Evolutionary conservation across 306 rosid species (phyloP).

Genomic region (Cucurbita pepo): DNA sequence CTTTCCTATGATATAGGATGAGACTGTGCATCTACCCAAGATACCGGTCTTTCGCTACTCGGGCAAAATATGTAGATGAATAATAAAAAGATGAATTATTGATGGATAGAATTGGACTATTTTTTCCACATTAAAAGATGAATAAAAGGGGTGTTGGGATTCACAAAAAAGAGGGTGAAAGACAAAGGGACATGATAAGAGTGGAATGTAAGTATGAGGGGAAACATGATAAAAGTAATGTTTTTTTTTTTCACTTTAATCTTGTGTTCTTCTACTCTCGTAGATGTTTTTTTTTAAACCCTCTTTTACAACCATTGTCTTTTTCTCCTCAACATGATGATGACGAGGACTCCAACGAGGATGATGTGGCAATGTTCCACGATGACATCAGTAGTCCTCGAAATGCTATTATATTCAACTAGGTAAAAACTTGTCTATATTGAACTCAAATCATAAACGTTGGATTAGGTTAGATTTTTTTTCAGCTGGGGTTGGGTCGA

Average conservation of each 20-base stretch:
- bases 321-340: not conserved
- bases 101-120: not conserved
- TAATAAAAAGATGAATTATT: not conserved
- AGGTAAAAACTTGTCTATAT: not conserved
- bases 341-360: not conserved
- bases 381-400: not conserved
- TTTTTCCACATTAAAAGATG: not conserved
- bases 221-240: slow-evolving; percentile 32
- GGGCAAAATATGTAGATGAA: too few relatives aligned
- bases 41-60: too few relatives aligned
- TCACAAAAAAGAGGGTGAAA: not conserved
- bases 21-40: too few relatives aligned
- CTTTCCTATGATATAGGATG: too few relatives aligned
- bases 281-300: not conserved
- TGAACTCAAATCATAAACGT: too few relatives aligned
- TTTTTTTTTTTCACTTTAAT: not conserved
- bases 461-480: not conserved
- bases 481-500: not conserved
- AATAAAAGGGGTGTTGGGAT: not conserved
- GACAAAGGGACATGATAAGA: slow-evolving; percentile 26
- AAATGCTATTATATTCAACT: not conserved
- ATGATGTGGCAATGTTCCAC: not conserved
- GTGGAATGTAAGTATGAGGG: slow-evolving; percentile 16
- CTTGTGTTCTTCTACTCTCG: not conserved
- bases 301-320: not conserved